Percentiles rank a stretch among this genome's conserved stretches.
Evolutionary conservation across 208 protist genomes (phyloP).

Genomic region (Leishmania lainsoni): DNA sequence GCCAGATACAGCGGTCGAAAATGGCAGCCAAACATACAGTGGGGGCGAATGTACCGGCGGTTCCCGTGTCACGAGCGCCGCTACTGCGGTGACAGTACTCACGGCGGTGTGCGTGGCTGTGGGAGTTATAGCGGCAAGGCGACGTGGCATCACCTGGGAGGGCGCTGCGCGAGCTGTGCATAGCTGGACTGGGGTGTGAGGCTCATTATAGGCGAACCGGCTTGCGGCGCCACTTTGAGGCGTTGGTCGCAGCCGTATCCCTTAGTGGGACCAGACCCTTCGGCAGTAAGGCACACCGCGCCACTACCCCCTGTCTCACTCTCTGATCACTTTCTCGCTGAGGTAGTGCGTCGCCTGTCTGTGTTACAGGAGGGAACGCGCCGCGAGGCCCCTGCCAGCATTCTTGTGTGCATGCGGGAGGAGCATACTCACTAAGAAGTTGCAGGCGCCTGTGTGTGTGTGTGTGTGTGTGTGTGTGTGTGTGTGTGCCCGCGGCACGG

Average conservation of each 20-base stretch:
- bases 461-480: slow-evolving; percentile 5
- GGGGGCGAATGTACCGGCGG: background rate
- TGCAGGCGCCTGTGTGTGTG: background rate
- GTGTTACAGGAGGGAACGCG: too few relatives aligned
- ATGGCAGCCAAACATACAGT: background rate
- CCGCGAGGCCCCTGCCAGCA: background rate
- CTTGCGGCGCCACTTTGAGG: background rate
- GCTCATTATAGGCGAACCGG: background rate
- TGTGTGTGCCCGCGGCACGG: background rate
- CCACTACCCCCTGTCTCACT: background rate
- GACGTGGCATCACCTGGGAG: slow-evolving; percentile 4
- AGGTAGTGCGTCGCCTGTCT: background rate
- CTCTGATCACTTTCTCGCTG: background rate
- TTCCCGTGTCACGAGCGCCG: background rate
- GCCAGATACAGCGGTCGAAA: slow-evolving; percentile 3
- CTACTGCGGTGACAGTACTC: slow-evolving; percentile 5
- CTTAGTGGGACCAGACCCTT: background rate
- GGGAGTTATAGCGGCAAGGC: slow-evolving; percentile 3
- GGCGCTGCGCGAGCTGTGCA: background rate
- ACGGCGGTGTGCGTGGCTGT: background rate
- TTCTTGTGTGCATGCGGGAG: background rate
- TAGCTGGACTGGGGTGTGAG: slow-evolving; percentile 5
- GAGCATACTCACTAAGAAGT: background rate
- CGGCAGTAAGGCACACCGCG: background rate
- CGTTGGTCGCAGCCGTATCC: background rate